These are phyloP conservation scores for Camellia sinensis DNA, from an alignment of 148 eudicot genomes.

Conservation along the genomic window DNA sequence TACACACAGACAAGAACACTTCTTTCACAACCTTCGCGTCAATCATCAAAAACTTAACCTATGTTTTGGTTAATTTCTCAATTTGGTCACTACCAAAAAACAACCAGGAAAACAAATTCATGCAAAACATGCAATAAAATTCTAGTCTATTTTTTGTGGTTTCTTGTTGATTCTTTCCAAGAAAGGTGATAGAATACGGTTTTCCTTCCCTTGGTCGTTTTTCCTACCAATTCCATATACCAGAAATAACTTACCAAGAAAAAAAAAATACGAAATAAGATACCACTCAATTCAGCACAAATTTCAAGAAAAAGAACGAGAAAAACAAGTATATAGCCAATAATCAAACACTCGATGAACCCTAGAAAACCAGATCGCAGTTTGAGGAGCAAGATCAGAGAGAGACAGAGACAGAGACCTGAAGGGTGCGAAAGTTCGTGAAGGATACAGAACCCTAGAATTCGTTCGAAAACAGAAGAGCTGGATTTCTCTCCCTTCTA, in stretches of 20 bases:
- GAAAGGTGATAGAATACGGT: too few relatives aligned
- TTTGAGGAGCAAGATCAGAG: neutral
- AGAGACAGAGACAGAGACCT: constrained; percentile 9
- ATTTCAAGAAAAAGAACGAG: too few relatives aligned
- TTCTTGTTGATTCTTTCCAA: neutral
- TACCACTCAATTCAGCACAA: neutral
- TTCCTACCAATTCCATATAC: neutral
- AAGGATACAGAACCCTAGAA: constrained; percentile 31
- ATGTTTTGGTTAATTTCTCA: neutral
- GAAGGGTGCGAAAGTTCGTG: neutral
- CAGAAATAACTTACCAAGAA: neutral
- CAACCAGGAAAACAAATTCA: too few relatives aligned
- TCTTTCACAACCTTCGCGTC: neutral
- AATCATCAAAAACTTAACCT: neutral
- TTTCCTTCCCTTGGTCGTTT: neutral
- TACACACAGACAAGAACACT: neutral
- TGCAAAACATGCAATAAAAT: neutral
- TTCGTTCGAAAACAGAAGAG: neutral
- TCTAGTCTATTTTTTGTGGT: neutral
- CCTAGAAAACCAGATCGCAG: neutral
- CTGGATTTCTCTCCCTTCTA: neutral
- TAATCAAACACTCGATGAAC: neutral
- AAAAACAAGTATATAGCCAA: neutral
- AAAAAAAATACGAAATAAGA: neutral
- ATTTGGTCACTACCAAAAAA: neutral